Evolutionary conservation across 768 basidiomycete species (phyloP), one percentile per base, ranked within the genome.

Genomic region (Mycena galericulata): DNA sequence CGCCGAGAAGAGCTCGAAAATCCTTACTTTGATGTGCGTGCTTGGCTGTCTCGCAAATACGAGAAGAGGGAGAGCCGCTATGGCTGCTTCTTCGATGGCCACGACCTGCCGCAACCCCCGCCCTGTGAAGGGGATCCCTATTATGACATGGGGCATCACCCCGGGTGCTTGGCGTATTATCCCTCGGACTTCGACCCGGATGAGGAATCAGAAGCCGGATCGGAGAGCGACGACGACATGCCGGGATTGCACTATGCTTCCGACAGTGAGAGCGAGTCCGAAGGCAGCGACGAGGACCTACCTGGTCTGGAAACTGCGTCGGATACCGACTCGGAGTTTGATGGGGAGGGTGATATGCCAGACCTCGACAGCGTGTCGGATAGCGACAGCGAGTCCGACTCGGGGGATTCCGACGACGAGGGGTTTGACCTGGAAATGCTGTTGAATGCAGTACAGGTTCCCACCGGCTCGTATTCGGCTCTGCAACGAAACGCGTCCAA

Each of bases 191-290:
- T 20, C 45, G n/a, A 46, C 45, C 7, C 14, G 45, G 45, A 46
- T 17, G n/a, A 10, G n/a, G 45, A 17, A 24, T 8, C 17, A 24
- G 26, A 7, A n/a, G n/a, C n/a, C n/a, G n/a, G n/a, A 20, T 18
- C 45, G 45, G 45, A 24, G 45, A 22, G 7, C 7, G 45, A 46
- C n/a, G 10, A 6, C 8, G 45, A 46, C 26, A 46, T 46, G 45
- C 45, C 45, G 4, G 45, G 26, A 22, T 24, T 46, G n/a, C 45
- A 46, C n/a, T 22, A 3, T 22, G 45, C 26, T 10, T 62, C 80
- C 79, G 15, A 80, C 76, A 62, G 80, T 78, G 6, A 77, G 75
- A 24, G 76, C 78, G 34, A 40, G 62, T 45, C 46, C n/a, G n/a
- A n/a, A n/a, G n/a, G n/a, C n/a, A n/a, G n/a, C n/a, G n/a, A n/a